Conservation (phyloP, 257 asterid species). For the Plantago major region DNA sequence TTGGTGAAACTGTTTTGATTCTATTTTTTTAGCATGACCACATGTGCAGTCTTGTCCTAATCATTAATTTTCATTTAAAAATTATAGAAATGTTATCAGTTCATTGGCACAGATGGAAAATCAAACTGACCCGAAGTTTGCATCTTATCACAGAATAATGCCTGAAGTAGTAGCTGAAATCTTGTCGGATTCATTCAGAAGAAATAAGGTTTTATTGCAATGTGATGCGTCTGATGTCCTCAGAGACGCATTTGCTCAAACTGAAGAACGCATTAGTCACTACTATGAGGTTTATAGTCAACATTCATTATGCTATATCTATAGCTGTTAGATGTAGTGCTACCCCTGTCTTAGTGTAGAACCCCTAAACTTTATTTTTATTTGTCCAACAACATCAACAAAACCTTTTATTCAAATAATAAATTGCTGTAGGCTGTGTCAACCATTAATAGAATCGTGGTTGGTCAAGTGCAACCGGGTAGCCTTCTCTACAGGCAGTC, state of each 20-base stretch:
- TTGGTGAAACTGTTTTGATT: background rate
- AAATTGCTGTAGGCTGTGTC: too few species aligned
- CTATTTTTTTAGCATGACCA: slow-evolving; percentile 7
- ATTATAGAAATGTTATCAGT: background rate
- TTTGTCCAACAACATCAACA: background rate
- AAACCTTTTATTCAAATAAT: too few species aligned
- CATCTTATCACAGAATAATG: slow-evolving; percentile 57
- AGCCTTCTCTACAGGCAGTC: too few species aligned
- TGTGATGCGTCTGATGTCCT: slow-evolving; percentile 89
- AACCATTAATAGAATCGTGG: too few species aligned
- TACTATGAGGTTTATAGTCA: slow-evolving; percentile 72
- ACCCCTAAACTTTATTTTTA: background rate
- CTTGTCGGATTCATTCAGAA: slow-evolving; percentile 69
- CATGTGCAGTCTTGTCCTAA: background rate
- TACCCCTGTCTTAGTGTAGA: background rate
- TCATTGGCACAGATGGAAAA: background rate
- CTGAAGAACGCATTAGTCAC: slow-evolving; percentile 83
- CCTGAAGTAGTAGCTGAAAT: slow-evolving; percentile 76
- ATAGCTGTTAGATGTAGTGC: slow-evolving; percentile 12
- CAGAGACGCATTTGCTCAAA: slow-evolving; percentile 77
- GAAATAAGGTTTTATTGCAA: slow-evolving; percentile 61
- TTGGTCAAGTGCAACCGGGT: too few species aligned
- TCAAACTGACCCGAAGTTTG: slow-evolving; percentile 20
- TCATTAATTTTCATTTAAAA: background rate
- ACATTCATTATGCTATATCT: slow-evolving; percentile 14